Base-by-base conservation (phyloP, 2,329 filamentous ascomycete species). In the Colletotrichum tamarilloi region DNA sequence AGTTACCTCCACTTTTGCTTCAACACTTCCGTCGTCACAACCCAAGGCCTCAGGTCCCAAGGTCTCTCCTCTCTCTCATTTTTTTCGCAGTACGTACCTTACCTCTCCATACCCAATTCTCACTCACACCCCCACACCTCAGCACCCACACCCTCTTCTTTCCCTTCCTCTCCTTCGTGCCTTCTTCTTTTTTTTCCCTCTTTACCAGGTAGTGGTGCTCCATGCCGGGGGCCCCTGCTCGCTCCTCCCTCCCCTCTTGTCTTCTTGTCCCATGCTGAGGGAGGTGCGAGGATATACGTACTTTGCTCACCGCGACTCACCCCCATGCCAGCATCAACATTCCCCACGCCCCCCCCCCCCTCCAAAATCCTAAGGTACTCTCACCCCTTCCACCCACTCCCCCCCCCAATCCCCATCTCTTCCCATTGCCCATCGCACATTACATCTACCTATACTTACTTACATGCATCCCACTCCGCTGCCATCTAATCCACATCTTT, bases 221-320 rank as follows among this genome's bases (percentile, higher is more conserved):
- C 42, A 49, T n/a, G 19, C 42, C 46, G 22, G 58, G 59, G 65
- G 57, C 72, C 74, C 74, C 73, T 66, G 65, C 68, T 72, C 67
- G 30, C 65, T 57, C 56, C 55, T 67, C 55, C 67, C 60, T 58
- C 60, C 35, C 52, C 49, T 71, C 55, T 71, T 71, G 55, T 67
- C 56, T 58, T 65, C 67, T 56, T 30, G 12, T 57, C 64, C 68
- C 63, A 68, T 72, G 67, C 67, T 71, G 32, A n/a, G 42, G 42
- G 42, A n/a, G 42, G 42, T n/a, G 42, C 38, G 66, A 64, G 70
- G 42, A 73, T 60, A 69, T 73, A 59, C 57, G 55, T 46, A n/a
- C 42, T 7, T 70, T 70, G 62, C 71, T 72, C 74, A 72, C 74
- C 67, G 71, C 74, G 67, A 74, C 64, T 75, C 73, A 62, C 73